Evolutionary conservation across 2,329 filamentous ascomycete genomes (phyloP), one percentile per base, ranked within the genome.

Genomic region (Beauveria sp.): DNA sequence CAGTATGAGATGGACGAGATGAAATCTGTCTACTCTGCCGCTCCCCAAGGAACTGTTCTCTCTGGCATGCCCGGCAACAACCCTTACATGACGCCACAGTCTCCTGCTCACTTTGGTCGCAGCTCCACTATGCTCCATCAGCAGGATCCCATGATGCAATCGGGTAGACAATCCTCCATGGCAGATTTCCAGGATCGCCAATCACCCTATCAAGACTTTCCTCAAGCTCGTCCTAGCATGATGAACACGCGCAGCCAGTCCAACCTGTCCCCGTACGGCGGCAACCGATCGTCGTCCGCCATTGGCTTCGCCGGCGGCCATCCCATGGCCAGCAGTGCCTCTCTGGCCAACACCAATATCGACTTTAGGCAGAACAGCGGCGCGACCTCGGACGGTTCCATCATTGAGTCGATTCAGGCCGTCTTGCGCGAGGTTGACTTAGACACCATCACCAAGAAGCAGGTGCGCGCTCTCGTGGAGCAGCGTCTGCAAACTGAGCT

Each of bases 391-490:
- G 92, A 97, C 68, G 79, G 79, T 51, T 83, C 85, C 63, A 97
- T 99, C 65, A 82, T 91, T 20, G 90, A 96, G 63, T 89, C 90
- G 1, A 93, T 97, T 64, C 89, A 91, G 69, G 79, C 82, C 55
- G 94, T 94, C 67, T 79, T 99, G 64, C 77, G 81, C 18, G 93
- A 97, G 69, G 92, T 97, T 0, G 93, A 99, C 73, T 80, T 99
- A 47, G 94, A 99, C 72, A 93, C 84, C n/a, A 91, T 97, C 53
- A 99, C 94, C 7, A 99, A 97, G 86, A 99, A 99, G 79, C 93
- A 97, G 77, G 88, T 94, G 61, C 84, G 90, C 55, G 92, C 90
- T 3, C 82, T 97, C 50, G 92, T 96, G 14, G 94, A 99, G 77
- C 92, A 97, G 78, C 85, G 92, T 69, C 77, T 99, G 64, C 93